phyloP scores from a whole-genome alignment of 805 yeast genomes.

The Priceomyces melissophilus region DNA sequence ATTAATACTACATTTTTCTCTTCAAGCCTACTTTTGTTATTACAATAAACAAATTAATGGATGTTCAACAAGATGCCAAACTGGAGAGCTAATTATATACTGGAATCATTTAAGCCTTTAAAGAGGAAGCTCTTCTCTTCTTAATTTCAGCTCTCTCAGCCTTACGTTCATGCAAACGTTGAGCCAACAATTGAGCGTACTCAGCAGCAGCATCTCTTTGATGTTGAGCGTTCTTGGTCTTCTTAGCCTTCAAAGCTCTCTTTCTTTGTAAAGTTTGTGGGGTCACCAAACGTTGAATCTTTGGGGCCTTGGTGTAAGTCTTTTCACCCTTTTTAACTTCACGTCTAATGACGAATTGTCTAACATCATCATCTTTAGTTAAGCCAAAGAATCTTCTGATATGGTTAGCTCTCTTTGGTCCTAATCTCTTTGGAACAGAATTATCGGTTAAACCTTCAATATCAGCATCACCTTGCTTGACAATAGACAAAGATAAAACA shows the following conservation, averaged over 20 bases:
- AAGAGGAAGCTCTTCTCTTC: slow-evolving; percentile 99
- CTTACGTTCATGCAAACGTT: slow-evolving; percentile 97
- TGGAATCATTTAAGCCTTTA: slow-evolving; percentile 64
- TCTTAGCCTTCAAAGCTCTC: slow-evolving; percentile 92
- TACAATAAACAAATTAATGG: slow-evolving; percentile 15
- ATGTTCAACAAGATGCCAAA: slow-evolving; percentile 9
- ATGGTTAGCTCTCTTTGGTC: slow-evolving; percentile 99
- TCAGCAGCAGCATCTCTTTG: slow-evolving; percentile 99
- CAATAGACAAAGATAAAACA: slow-evolving; percentile 87
- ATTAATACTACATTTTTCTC: not conserved
- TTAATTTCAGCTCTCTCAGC: slow-evolving; percentile 97
- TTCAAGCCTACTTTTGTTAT: slow-evolving; percentile 14
- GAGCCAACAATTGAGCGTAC: slow-evolving; percentile 97
- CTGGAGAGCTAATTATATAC: slow-evolving; percentile 8
- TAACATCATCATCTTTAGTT: slow-evolving; percentile 88
- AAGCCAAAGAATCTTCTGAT: slow-evolving; percentile 99
- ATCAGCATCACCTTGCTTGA: slow-evolving; percentile 96
- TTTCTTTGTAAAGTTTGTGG: slow-evolving; percentile 99
- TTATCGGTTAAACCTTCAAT: slow-evolving; percentile 94
- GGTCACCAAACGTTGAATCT: slow-evolving; percentile 98
- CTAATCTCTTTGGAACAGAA: slow-evolving; percentile 97
- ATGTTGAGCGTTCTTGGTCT: slow-evolving; percentile 95
- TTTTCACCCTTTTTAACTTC: slow-evolving; percentile 97
- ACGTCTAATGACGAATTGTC: slow-evolving; percentile 93
- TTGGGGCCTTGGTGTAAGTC: slow-evolving; percentile 99